Evolutionary conservation across 345 rosid species (phyloP), one percentile per base, ranked within the genome.

Genomic region (Cochlearia excelsa): DNA sequence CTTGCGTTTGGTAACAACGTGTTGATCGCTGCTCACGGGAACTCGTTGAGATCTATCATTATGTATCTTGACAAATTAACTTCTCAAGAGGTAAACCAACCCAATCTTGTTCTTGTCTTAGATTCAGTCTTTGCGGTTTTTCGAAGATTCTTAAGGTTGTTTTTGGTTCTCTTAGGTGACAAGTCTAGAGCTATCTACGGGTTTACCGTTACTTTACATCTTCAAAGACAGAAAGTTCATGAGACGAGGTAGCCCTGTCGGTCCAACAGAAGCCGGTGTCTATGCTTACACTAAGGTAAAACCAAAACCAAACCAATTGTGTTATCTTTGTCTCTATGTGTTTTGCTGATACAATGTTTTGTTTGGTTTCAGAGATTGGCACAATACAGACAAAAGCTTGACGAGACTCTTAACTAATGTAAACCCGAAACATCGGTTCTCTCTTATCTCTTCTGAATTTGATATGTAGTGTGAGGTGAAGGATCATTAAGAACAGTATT

Each of bases 1-100:
- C 99, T 93, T 71, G 73, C 72, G 30, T 71, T 81, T 38, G 97
- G 99, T 62, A 90, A 87, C 77, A 80, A 93, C 51, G 80, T 84
- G 39, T 75, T 93, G 96, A 82, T 93, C 75, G 95, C 95, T 53
- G 99, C 99, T 69, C 99, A 93, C 41, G 97, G 99, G 63, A 89
- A 93, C 73, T 93, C 99, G 0, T 61, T 93, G 67, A 71, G 99
- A 67, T 89, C 99, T 71, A 87, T 93, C 69, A 93, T 93, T 43
- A 93, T 93, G 99, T 87, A 87, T 75, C 99, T 93, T 30, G 99
- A 93, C 80, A 77, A 81, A 62, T 77, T 93, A 79, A 89, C 97
- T 62, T 85, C 97, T 66, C 90, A 87, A 62, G 99, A 93, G 95
- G 73, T 68, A 68, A 16, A 53, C 26, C 6, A 44, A 37, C 37